Evolutionary conservation across 1,284 basidiomycete genomes (phyloP), one percentile per base, ranked within the genome.

Genomic region (Volvariella surrecta): DNA sequence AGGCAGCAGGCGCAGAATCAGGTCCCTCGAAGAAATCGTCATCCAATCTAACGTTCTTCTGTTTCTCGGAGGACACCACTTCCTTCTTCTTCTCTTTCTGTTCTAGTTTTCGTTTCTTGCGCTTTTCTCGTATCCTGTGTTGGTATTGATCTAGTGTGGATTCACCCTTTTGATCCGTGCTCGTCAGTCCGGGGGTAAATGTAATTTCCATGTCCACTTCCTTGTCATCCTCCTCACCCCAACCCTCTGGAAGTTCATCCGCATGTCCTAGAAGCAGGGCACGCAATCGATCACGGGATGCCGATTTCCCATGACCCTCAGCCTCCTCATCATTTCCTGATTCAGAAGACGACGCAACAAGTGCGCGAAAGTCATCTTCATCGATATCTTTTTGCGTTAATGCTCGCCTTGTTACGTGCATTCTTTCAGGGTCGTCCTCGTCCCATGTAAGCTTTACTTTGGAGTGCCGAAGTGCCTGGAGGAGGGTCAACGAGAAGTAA

Each of bases 401-500:
- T 10, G 73, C 66, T 34, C 90, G 79, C 41, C 93, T 79, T 8
- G 90, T 91, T 38, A 96, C 56, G 46, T 82, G 81, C 48, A 72
- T 75, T 15, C 96, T 84, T 58, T 95, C 88, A 2, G 90, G 84
- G 55, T 99, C 95, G 61, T 99, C 96, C 50, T 94, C 90, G 57
- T 99, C 96, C 96, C 96, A 99, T 7, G 95, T 98, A 19, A 99
- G 73, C 57, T 90, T 95, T 52, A 99, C 95, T 67, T 92, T 94
- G 10, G 96, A 99, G 61, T 99, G 94, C 6, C 96, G 85, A n/a
- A 99, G 76, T 4, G 94, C 94, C 89, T 95, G 51, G 43, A 10
- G 35, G 20, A n/a, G 21, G 18, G 39, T 37, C 1, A 34, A 15
- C 21, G 32, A 15, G 43, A 42, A n/a, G 20, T 28, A 7, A 10